Evolutionary conservation across 164 flowering plant genomes (phyloP).

Genomic region (Stephania yunnanensis): DNA sequence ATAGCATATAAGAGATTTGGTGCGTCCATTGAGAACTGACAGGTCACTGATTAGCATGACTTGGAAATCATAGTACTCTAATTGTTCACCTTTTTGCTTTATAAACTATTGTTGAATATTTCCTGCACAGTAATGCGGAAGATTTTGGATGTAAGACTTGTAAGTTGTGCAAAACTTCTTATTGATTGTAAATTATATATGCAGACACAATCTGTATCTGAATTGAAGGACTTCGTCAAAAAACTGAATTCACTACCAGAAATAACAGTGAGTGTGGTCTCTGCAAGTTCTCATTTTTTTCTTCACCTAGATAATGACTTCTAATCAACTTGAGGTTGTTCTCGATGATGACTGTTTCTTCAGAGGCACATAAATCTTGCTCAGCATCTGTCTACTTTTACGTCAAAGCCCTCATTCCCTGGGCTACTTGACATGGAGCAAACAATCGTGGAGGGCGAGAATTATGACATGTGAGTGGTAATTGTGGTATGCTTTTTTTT

Average conservation of each 20-base stretch:
- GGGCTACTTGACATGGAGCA: slow-evolving; percentile 94
- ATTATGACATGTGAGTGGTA: slow-evolving; percentile 78
- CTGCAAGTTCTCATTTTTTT: neutral
- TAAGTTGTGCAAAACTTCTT: neutral
- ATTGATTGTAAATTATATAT: slow-evolving; percentile 8
- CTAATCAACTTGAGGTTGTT: neutral
- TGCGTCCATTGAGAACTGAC: neutral
- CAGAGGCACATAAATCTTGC: slow-evolving; percentile 99
- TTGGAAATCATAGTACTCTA: neutral
- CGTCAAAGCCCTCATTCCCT: slow-evolving; percentile 85
- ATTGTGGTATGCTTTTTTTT: too few relatives aligned
- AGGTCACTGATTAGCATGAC: neutral
- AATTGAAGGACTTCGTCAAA: slow-evolving; percentile 90
- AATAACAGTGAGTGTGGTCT: slow-evolving; percentile 62
- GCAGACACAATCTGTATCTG: slow-evolving; percentile 86
- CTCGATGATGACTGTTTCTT: slow-evolving; percentile 18
- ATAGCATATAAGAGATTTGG: neutral
- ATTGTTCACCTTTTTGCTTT: neutral
- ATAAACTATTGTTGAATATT: neutral
- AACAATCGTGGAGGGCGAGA: slow-evolving; percentile 83
- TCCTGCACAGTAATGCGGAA: neutral
- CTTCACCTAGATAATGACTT: neutral
- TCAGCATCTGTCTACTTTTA: slow-evolving; percentile 73
- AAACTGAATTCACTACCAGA: slow-evolving; percentile 96
- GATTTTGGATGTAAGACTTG: neutral